These are phyloP conservation scores for Dryas integrifolia DNA, from an alignment of 331 rosid genomes.

Conservation along the genomic window DNA sequence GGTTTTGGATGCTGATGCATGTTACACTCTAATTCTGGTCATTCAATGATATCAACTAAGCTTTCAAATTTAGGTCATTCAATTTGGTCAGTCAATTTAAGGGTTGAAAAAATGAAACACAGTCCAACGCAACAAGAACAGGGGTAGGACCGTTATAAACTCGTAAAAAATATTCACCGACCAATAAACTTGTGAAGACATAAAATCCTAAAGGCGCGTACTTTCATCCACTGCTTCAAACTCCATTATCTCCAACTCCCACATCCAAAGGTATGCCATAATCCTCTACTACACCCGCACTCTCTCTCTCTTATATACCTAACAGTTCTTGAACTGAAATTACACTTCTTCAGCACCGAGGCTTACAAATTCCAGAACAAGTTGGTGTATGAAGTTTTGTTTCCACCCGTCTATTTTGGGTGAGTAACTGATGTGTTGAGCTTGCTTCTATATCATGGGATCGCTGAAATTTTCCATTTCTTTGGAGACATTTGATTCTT, in stretches of 20 bases:
- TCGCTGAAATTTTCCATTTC: constrained; percentile 50
- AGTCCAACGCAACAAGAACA: background rate
- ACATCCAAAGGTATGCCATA: constrained; percentile 17
- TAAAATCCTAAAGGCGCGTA: constrained; percentile 18
- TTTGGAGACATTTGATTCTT: constrained; percentile 48
- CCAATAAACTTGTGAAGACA: too few species aligned
- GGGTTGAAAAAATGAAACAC: too few species aligned
- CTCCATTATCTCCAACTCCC: constrained; percentile 33
- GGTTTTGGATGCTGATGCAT: too few species aligned
- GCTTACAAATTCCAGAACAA: background rate
- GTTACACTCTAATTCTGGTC: too few species aligned
- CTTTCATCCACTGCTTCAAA: constrained; percentile 48
- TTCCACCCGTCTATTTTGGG: background rate
- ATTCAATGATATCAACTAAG: too few species aligned
- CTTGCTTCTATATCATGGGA: constrained; percentile 49
- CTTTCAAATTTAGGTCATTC: too few species aligned
- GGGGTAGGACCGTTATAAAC: background rate
- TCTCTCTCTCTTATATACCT: background rate
- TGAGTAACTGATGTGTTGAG: constrained; percentile 5
- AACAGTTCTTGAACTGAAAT: background rate
- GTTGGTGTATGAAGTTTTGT: background rate
- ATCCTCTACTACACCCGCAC: background rate
- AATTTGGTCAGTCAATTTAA: too few species aligned
- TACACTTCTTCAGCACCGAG: constrained; percentile 1
- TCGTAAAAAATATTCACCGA: background rate